These are phyloP conservation scores for Xanthoparmelia taractica DNA, from an alignment of 495 filamentous ascomycete species.

Conservation along the genomic window DNA sequence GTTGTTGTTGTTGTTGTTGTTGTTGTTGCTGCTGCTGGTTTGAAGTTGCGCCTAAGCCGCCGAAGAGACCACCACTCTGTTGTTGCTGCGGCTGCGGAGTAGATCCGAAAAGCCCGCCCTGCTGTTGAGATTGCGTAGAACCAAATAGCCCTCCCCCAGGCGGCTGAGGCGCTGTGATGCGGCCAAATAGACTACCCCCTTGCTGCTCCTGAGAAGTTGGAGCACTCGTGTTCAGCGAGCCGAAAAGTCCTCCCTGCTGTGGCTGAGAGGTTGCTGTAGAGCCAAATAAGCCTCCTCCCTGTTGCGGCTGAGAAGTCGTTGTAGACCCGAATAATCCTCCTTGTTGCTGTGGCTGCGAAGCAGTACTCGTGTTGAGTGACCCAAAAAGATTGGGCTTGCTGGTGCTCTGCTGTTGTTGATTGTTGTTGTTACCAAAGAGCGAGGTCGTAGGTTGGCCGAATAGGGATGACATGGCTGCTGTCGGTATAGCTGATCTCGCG, in stretches of 20 bases:
- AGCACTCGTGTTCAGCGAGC: slow-evolving; percentile 21
- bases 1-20: slow-evolving; percentile 34
- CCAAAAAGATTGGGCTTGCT: slow-evolving; percentile 37
- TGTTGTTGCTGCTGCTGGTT: slow-evolving; percentile 35
- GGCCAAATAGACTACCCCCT: slow-evolving; percentile 19
- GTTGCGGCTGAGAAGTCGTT: slow-evolving; percentile 26
- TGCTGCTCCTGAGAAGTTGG: slow-evolving; percentile 11
- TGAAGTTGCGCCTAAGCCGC: slow-evolving; percentile 14
- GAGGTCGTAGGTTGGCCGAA: slow-evolving; percentile 31
- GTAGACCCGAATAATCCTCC: slow-evolving; percentile 20
- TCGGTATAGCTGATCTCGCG: neutral
- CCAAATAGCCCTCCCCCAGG: slow-evolving; percentile 30
- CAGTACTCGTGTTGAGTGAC: slow-evolving; percentile 14
- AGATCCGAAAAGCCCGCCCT: too few relatives aligned
- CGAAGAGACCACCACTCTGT: slow-evolving; percentile 25
- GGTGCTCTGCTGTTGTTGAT: slow-evolving; percentile 28
- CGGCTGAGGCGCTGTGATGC: slow-evolving; percentile 24
- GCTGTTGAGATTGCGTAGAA: slow-evolving; percentile 17
- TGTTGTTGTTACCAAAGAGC: slow-evolving; percentile 36
- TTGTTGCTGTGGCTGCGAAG: slow-evolving; percentile 6
- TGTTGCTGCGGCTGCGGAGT: slow-evolving; percentile 25
- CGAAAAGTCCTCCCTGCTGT: slow-evolving; percentile 29
- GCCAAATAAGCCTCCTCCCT: slow-evolving; percentile 23
- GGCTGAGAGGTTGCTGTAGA: slow-evolving; percentile 25
- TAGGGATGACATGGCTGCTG: slow-evolving; percentile 8